phyloP scores from a whole-genome alignment of 306 rosid genomes.

The Quercus cerris region DNA sequence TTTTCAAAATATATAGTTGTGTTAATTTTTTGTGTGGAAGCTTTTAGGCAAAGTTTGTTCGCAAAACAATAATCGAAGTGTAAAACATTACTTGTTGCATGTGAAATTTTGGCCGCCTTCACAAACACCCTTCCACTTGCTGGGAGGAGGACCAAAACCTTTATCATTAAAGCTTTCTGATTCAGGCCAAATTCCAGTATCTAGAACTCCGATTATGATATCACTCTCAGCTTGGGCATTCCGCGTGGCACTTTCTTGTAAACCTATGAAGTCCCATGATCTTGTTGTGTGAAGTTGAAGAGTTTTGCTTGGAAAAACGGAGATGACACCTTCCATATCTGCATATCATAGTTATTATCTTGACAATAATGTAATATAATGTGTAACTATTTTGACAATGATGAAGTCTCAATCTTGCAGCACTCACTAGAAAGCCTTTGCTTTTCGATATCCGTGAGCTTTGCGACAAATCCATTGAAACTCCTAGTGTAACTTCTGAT shows the following conservation, averaged over 20 bases:
- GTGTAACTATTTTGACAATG: too few species aligned
- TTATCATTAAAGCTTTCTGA: conserved; percentile 23
- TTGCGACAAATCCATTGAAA: conserved; percentile 28
- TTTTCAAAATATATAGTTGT: too few species aligned
- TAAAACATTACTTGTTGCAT: conserved; percentile 26
- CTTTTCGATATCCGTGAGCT: not conserved
- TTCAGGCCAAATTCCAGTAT: conserved; percentile 28
- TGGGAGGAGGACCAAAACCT: conserved; percentile 17
- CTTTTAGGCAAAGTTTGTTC: too few species aligned
- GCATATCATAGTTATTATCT: not conserved
- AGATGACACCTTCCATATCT: conserved; percentile 12
- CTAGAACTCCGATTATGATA: conserved; percentile 19
- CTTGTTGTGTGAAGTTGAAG: conserved; percentile 10
- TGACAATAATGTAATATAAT: too few species aligned
- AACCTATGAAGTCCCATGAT: conserved; percentile 33
- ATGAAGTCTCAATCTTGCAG: not conserved
- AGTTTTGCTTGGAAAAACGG: conserved; percentile 19
- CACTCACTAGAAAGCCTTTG: not conserved
- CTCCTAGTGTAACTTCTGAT: conserved; percentile 19
- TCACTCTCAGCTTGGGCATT: not conserved
- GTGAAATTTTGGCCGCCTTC: conserved; percentile 6
- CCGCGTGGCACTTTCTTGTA: not conserved
- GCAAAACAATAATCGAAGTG: too few species aligned
- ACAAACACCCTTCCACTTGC: conserved; percentile 29
- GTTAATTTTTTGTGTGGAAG: too few species aligned